phyloP scores from a whole-genome alignment of 2,329 filamentous ascomycete genomes.

The Phaeomoniella chlamydospora region DNA sequence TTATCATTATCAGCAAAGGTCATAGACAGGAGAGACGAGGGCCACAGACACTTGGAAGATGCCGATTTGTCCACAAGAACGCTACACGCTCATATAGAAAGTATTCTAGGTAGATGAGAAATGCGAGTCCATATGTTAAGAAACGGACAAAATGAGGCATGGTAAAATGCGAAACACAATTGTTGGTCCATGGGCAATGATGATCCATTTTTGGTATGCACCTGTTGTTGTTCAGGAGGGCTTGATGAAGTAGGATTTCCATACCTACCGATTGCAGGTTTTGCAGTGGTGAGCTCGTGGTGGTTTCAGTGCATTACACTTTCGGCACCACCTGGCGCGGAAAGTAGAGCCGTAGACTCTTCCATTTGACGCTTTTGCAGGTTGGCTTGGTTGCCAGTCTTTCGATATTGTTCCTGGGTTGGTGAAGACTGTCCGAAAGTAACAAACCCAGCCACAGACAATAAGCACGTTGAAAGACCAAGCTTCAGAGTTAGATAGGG shows the following conservation, averaged over 20 bases:
- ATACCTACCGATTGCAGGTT: constrained; percentile 39
- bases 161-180: constrained; percentile 51
- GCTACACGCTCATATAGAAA: constrained; percentile 36
- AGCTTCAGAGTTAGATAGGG: constrained; percentile 23
- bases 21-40: constrained; percentile 2
- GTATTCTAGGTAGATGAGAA: constrained; percentile 41
- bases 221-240: constrained; percentile 18
- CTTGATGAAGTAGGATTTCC: background rate
- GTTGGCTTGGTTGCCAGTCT: constrained; percentile 18
- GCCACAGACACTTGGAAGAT: constrained; percentile 39
- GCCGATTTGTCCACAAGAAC: constrained; percentile 38
- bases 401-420: constrained; percentile 41
- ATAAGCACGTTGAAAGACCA: constrained; percentile 41
- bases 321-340: constrained; percentile 39
- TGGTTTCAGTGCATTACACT: constrained; percentile 46
- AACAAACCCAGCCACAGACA: constrained; percentile 41
- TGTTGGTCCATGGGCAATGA: constrained; percentile 52
- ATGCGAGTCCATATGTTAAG: constrained; percentile 42
- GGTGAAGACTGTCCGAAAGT: constrained; percentile 42
- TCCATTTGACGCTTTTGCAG: constrained; percentile 7
- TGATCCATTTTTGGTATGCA: constrained; percentile 54
- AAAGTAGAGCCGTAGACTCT: background rate
- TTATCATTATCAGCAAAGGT: constrained; percentile 13
- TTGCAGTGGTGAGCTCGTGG: constrained; percentile 52
- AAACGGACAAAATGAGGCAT: constrained; percentile 53